These are phyloP conservation scores for Pythium grandisporangium DNA, from an alignment of 352 stramenopile genomes.

Conservation along the genomic window DNA sequence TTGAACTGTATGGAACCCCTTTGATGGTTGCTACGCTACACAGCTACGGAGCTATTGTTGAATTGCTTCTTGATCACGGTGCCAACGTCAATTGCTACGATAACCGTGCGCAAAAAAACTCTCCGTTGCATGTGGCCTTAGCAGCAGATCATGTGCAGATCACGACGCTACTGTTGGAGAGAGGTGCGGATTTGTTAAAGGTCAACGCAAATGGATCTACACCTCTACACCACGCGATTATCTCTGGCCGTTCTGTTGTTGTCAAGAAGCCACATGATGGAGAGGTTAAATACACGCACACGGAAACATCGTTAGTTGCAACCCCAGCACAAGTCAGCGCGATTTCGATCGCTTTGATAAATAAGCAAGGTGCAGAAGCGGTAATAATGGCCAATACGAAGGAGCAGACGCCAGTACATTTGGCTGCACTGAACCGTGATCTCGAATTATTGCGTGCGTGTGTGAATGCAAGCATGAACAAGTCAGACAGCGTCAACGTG, in stretches of 20 bases:
- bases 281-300: slow-evolving; percentile 41
- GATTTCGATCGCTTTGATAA: slow-evolving; percentile 42
- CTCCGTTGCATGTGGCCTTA: slow-evolving; percentile 41
- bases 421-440: slow-evolving; percentile 53
- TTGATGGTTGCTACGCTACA: slow-evolving; percentile 31
- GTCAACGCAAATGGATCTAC: slow-evolving; percentile 23
- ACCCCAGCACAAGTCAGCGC: slow-evolving; percentile 16
- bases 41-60: slow-evolving; percentile 18
- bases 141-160: slow-evolving; percentile 26
- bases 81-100: slow-evolving; percentile 30
- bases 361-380: slow-evolving; percentile 28
- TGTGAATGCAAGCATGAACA: slow-evolving; percentile 23
- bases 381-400: slow-evolving; percentile 32
- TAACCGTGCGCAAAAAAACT: slow-evolving; percentile 22
- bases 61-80: slow-evolving; percentile 29
- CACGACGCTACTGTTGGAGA: slow-evolving; percentile 28
- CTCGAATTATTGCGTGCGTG: slow-evolving; percentile 41
- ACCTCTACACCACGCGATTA: slow-evolving; percentile 36
- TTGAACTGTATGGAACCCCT: slow-evolving; percentile 30
- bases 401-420: slow-evolving; percentile 45
- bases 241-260: slow-evolving; percentile 34
- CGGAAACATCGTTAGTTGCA: slow-evolving; percentile 8
- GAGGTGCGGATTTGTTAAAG: slow-evolving; percentile 35
- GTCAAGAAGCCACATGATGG: slow-evolving; percentile 34
- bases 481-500: slow-evolving; percentile 36